Evolutionary conservation across 2,329 filamentous ascomycete species (phyloP).

Genomic region (Talaromyces sp.): DNA sequence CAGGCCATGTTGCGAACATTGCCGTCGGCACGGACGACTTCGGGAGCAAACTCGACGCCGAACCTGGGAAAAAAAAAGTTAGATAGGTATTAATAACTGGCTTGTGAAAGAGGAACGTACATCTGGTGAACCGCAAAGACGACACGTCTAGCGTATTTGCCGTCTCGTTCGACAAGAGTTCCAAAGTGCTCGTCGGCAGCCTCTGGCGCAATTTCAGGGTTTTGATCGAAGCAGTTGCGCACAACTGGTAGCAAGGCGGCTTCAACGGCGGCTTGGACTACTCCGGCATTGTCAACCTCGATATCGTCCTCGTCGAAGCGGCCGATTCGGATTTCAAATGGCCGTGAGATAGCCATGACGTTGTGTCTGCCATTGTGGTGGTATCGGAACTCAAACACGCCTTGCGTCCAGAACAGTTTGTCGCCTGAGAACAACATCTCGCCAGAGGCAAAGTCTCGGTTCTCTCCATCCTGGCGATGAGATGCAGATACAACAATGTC

Average conservation of each 20-base stretch:
- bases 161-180: conserved; percentile 74
- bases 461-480: conserved; percentile 41
- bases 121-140: conserved; percentile 94
- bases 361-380: conserved; percentile 90
- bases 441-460: conserved; percentile 63
- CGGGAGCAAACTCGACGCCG: conserved; percentile 88
- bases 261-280: conserved; percentile 65
- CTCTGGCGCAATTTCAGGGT: conserved; percentile 83
- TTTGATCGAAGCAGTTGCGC: conserved; percentile 86
- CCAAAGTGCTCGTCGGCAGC: conserved; percentile 79
- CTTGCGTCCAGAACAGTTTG: conserved; percentile 95
- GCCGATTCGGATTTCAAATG: conserved; percentile 83
- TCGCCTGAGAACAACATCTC: conserved; percentile 87
- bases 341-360: conserved; percentile 88
- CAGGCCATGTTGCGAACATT: conserved; percentile 86
- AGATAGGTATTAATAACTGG: not conserved
- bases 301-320: conserved; percentile 73
- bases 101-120: conserved; percentile 44
- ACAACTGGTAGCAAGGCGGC: conserved; percentile 74
- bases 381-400: conserved; percentile 94
- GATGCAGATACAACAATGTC: conserved; percentile 55
- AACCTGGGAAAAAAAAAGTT: conserved; percentile 50
- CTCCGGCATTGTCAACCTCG: conserved; percentile 54
- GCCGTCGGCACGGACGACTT: conserved; percentile 87
- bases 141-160: conserved; percentile 82